A percentile compares a stretch with the other conserved stretches of the same genome.
These are phyloP conservation scores for Cytidiella melzeri DNA, from an alignment of 768 basidiomycete species.

Conservation along the genomic window DNA sequence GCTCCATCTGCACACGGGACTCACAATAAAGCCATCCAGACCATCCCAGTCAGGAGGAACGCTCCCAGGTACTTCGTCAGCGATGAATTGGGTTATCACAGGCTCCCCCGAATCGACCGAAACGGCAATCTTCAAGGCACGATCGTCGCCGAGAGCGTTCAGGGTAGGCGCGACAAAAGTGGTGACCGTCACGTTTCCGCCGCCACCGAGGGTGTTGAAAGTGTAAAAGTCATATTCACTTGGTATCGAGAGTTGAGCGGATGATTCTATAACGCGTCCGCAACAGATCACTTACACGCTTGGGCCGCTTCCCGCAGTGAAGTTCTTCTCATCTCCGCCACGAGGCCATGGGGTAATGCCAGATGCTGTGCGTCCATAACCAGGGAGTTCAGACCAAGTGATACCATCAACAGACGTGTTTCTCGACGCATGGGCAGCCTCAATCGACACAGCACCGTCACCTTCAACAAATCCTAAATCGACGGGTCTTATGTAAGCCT, in stretches of 20 bases:
- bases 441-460: conserved; percentile 57
- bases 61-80: conserved; percentile 37
- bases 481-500: background rate
- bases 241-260: background rate
- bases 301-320: conserved; percentile 58
- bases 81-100: conserved; percentile 42
- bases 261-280: background rate
- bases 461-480: conserved; percentile 53
- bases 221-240: conserved; percentile 64
- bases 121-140: conserved; percentile 46
- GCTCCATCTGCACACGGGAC: background rate
- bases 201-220: conserved; percentile 41
- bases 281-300: conserved; percentile 37
- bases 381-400: conserved; percentile 53
- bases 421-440: conserved; percentile 53
- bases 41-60: conserved; percentile 43
- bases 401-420: conserved; percentile 44
- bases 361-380: conserved; percentile 53
- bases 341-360: conserved; percentile 57
- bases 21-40: conserved; percentile 39
- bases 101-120: conserved; percentile 41
- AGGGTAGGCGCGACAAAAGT: conserved; percentile 46
- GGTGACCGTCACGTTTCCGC: conserved; percentile 42
- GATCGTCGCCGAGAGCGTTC: conserved; percentile 43
- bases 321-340: conserved; percentile 44